A percentile compares a stretch with the other conserved stretches of the same genome.
Conservation (phyloP, 768 basidiomycete species). For the Trametes maxima region DNA sequence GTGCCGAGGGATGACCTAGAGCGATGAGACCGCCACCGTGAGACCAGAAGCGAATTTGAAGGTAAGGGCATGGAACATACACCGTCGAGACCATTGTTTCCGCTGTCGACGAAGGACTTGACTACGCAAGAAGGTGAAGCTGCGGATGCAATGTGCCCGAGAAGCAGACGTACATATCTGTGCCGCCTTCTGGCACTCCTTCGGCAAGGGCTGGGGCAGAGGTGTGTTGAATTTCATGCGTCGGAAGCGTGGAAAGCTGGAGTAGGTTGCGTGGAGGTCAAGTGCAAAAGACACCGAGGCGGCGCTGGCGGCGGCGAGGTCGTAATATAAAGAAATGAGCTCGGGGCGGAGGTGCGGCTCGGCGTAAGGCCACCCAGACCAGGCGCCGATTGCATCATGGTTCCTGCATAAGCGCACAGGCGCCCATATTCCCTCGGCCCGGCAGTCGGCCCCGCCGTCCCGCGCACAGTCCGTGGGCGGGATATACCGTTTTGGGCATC, state of each 20-base stretch:
- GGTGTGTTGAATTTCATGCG: conserved; percentile 54
- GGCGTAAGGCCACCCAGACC: background rate
- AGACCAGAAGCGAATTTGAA: background rate
- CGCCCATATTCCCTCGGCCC: conserved; percentile 1
- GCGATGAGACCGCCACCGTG: background rate
- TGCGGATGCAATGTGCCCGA: conserved; percentile 1
- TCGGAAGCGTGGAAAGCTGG: background rate
- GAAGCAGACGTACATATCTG: conserved; percentile 69
- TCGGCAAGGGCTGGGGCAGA: conserved; percentile 63
- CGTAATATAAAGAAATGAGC: conserved; percentile 1
- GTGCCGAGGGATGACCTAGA: conserved; percentile 54
- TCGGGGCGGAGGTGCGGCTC: background rate
- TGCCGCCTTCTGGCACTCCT: conserved; percentile 86
- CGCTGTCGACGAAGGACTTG: conserved; percentile 78
- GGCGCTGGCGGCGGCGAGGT: background rate
- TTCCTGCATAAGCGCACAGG: background rate
- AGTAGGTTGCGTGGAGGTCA: conserved; percentile 4
- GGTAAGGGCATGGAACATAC: conserved; percentile 38
- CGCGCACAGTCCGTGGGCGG: background rate
- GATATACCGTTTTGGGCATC: background rate
- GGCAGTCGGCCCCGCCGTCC: background rate
- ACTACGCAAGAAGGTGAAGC: conserved; percentile 47
- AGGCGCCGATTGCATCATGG: conserved; percentile 19
- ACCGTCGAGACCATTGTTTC: conserved; percentile 85
- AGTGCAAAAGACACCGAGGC: background rate